A percentile compares a stretch with the other conserved stretches of the same genome.
phyloP scores from a whole-genome alignment of 2,329 filamentous ascomycete species.

The Teratosphaeria epicoccoides region DNA sequence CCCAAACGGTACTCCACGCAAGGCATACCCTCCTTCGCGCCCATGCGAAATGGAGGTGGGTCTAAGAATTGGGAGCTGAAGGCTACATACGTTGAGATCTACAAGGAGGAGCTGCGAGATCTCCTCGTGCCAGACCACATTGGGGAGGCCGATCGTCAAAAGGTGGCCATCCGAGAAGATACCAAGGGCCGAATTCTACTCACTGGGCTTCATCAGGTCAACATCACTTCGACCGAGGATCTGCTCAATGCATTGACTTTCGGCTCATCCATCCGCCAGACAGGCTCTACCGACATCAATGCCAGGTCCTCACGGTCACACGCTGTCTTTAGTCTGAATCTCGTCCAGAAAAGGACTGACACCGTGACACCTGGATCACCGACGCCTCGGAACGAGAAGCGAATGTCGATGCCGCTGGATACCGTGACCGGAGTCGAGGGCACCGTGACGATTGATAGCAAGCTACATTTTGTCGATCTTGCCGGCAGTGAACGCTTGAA shows the following conservation, averaged over 20 bases:
- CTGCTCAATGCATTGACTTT: conserved; percentile 81
- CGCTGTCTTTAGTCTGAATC: conserved; percentile 89
- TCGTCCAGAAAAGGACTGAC: conserved; percentile 71
- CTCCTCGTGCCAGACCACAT: conserved; percentile 69
- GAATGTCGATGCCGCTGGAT: conserved; percentile 77
- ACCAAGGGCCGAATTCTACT: conserved; percentile 87
- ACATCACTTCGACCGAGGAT: conserved; percentile 86
- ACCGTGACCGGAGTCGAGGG: conserved; percentile 55
- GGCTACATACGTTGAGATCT: conserved; percentile 70
- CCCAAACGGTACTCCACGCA: conserved; percentile 66
- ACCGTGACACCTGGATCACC: conserved; percentile 20
- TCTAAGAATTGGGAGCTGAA: conserved; percentile 85
- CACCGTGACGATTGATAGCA: conserved; percentile 86
- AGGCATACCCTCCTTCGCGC: conserved; percentile 37
- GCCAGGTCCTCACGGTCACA: conserved; percentile 96
- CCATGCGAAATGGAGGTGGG: conserved; percentile 26
- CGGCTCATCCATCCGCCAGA: conserved; percentile 88
- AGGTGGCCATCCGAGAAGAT: conserved; percentile 89
- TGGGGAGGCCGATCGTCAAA: conserved; percentile 57
- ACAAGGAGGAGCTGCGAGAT: conserved; percentile 92
- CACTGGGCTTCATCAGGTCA: conserved; percentile 77
- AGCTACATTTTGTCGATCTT: conserved; percentile 95
- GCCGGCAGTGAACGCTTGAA: conserved; percentile 94
- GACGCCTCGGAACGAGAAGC: conserved; percentile 59
- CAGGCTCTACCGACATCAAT: conserved; percentile 93